Percentiles rank a stretch among this genome's conserved stretches.
Evolutionary conservation across 2,329 filamentous ascomycete genomes (phyloP).

Genomic region (Alternaria arborescens): DNA sequence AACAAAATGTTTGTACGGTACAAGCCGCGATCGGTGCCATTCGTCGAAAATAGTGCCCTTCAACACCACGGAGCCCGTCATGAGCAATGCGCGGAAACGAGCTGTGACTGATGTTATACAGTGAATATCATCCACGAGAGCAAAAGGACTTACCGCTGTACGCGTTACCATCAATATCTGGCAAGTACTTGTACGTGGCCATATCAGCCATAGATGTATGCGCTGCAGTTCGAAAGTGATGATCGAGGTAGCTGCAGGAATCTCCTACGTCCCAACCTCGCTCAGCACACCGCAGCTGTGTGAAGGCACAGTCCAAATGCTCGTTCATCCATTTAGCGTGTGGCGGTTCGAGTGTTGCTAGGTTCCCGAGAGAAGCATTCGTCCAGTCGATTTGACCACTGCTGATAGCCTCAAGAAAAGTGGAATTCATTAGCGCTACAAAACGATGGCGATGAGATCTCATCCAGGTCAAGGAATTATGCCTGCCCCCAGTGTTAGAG

Average conservation of each 20-base stretch:
- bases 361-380: background rate
- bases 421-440: background rate
- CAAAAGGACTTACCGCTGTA: background rate
- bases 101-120: background rate
- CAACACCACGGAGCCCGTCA: constrained; percentile 1
- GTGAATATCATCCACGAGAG: background rate
- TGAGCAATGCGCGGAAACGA: constrained; percentile 1
- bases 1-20: constrained; percentile 3
- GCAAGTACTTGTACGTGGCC: background rate
- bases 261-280: background rate
- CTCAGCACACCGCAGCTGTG: background rate
- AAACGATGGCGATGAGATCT: constrained; percentile 1
- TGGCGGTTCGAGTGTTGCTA: background rate
- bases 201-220: background rate
- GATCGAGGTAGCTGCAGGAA: background rate
- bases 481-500: background rate
- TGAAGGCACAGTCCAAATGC: background rate
- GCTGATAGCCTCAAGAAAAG: background rate
- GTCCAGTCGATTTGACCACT: background rate
- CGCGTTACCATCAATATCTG: background rate
- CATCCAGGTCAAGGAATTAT: constrained; percentile 1
- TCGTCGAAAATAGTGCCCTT: constrained; percentile 2
- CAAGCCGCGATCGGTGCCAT: background rate
- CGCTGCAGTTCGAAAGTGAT: background rate
- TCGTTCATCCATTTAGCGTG: background rate